Conservation (phyloP, 192 early-diverging fungal species). For the Backusella australiensis region DNA sequence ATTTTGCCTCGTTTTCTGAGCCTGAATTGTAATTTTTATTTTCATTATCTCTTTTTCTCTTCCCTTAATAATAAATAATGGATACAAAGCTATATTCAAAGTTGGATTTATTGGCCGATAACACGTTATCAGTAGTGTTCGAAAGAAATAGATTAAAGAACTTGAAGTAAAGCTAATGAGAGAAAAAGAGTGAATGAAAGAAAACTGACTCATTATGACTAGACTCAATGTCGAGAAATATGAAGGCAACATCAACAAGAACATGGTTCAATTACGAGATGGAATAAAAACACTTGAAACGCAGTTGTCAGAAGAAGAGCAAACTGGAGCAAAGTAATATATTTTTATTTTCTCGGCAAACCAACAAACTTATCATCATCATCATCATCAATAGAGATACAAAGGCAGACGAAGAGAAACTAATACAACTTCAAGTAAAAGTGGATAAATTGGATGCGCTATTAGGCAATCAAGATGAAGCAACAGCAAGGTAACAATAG, state of each 20-base stretch:
- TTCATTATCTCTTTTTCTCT: background rate
- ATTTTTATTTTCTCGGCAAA: conserved; percentile 10
- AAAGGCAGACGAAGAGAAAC: conserved; percentile 58
- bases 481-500: conserved; percentile 39
- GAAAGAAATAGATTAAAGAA: conserved; percentile 56
- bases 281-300: conserved; percentile 55
- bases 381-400: conserved; percentile 42
- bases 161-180: conserved; percentile 9
- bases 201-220: background rate
- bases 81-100: conserved; percentile 34
- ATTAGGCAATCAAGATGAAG: conserved; percentile 43
- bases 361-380: conserved; percentile 23
- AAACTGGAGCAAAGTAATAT: conserved; percentile 48
- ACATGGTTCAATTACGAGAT: conserved; percentile 46
- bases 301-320: conserved; percentile 54
- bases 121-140: conserved; percentile 50
- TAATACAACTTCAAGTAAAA: conserved; percentile 62
- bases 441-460: conserved; percentile 57
- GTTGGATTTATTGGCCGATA: conserved; percentile 54
- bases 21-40: too few species aligned
- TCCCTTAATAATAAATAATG: conserved; percentile 12
- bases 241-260: conserved; percentile 52
- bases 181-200: background rate
- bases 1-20: too few species aligned
- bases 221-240: conserved; percentile 51